A percentile compares a stretch with the other conserved stretches of the same genome.
Evolutionary conservation across 2,329 filamentous ascomycete species (phyloP).

Genomic region (Colletotrichum horii): DNA sequence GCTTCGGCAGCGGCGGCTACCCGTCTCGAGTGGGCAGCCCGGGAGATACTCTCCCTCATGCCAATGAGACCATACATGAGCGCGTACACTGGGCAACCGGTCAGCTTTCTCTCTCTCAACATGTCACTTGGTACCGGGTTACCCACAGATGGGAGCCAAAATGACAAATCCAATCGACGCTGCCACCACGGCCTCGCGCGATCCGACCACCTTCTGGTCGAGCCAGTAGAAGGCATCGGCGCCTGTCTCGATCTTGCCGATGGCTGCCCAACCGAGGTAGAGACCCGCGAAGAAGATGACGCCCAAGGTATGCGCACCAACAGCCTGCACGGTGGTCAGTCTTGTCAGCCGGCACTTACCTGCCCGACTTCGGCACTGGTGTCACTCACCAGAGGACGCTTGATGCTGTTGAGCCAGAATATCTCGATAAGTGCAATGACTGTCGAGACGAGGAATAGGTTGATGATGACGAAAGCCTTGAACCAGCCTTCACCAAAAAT

Average conservation of each 20-base stretch:
- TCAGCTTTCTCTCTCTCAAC: background rate
- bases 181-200: slow-evolving; percentile 46
- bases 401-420: slow-evolving; percentile 57
- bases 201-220: slow-evolving; percentile 47
- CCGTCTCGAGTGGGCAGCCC: slow-evolving; percentile 13
- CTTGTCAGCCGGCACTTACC: slow-evolving; percentile 14
- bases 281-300: slow-evolving; percentile 43
- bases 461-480: slow-evolving; percentile 50
- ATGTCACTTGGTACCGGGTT: background rate
- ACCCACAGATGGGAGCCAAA: slow-evolving; percentile 51
- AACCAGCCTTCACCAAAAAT: slow-evolving; percentile 54
- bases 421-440: slow-evolving; percentile 51
- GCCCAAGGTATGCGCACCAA: slow-evolving; percentile 47
- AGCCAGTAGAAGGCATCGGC: slow-evolving; percentile 57
- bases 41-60: slow-evolving; percentile 48
- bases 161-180: slow-evolving; percentile 50
- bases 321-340: slow-evolving; percentile 38
- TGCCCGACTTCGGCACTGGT: background rate
- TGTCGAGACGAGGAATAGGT: slow-evolving; percentile 49
- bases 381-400: slow-evolving; percentile 49
- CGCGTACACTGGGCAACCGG: slow-evolving; percentile 44
- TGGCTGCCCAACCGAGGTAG: slow-evolving; percentile 56
- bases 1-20: slow-evolving; percentile 15
- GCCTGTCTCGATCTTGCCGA: slow-evolving; percentile 52
- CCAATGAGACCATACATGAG: slow-evolving; percentile 54